Conservation (phyloP, 2,329 filamentous ascomycete genomes). For the Domatiomyces globalis region DNA sequence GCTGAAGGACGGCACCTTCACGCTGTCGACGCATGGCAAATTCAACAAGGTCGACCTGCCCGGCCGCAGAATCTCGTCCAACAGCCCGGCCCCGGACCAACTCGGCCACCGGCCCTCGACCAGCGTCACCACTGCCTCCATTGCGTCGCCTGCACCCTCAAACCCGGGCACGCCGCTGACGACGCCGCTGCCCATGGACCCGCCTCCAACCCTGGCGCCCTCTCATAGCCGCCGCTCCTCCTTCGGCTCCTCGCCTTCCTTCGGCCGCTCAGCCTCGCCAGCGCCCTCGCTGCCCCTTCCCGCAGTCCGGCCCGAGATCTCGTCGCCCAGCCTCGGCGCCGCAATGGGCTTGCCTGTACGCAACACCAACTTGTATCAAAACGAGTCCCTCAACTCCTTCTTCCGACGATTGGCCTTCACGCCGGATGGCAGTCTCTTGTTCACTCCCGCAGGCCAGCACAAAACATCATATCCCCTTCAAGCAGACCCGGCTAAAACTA, state of each 20-base stretch:
- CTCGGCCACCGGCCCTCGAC: constrained; percentile 47
- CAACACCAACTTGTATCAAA: constrained; percentile 85
- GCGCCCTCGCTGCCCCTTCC: constrained; percentile 87
- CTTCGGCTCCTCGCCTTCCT: constrained; percentile 63
- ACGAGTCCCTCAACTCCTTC: constrained; percentile 93
- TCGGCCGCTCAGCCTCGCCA: constrained; percentile 77
- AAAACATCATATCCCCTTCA: constrained; percentile 60
- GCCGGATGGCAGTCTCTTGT: constrained; percentile 80
- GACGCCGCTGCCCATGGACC: constrained; percentile 86
- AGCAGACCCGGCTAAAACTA: constrained; percentile 54
- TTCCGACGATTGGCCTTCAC: constrained; percentile 89
- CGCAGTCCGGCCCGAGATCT: constrained; percentile 86
- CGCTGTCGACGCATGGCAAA: constrained; percentile 62
- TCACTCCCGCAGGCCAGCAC: constrained; percentile 92
- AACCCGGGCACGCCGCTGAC: constrained; percentile 89
- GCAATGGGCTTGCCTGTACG: constrained; percentile 49
- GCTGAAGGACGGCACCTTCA: constrained; percentile 92
- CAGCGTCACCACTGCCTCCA: constrained; percentile 34
- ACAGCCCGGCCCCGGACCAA: constrained; percentile 82
- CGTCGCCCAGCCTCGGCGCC: constrained; percentile 55
- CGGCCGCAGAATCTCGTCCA: constrained; percentile 73
- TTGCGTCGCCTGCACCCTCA: constrained; percentile 75
- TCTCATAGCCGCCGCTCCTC: constrained; percentile 91
- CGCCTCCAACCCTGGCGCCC: constrained; percentile 50
- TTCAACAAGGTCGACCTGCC: constrained; percentile 90